Evolutionary conservation across 129 eudicot species (phyloP), one percentile per base, ranked within the genome.

Genomic region (Flaveria sonorensis): DNA sequence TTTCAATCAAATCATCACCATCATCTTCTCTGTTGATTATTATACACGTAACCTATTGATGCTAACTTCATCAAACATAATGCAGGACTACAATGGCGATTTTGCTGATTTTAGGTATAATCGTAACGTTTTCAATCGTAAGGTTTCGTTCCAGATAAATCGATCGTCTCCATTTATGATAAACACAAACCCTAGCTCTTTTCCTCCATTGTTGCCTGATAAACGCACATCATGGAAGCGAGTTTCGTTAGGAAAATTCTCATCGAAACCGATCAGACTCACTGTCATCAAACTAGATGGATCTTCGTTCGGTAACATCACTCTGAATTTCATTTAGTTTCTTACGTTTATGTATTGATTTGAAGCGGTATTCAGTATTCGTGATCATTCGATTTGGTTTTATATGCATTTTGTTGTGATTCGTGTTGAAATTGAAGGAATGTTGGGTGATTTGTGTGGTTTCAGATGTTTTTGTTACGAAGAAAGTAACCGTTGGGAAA

Each of bases 281-380:
- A 82, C 89, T 9, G 82, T 93, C 20, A 79, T 85, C 85, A 93
- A 87, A 81, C 78, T 93, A 70, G 97, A 93, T 62, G 90, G 91
- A 65, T 74, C 97, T 16, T 75, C 87, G 1, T 93, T 93, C 19
- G 91, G 98, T 93, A 83, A 51, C 28, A 23, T 67, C 8, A 8
- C 48, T 50, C 32, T 28, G 32, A 28, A 28, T 28, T 26, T 28
- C 32, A 28, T 28, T 28, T 28, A 28, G 32, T 28, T 28, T 28
- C 32, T 28, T 28, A 28, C 32, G 32, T 28, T 28, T 28, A 28
- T 28, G 32, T 4, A 28, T 28, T 28, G 32, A 28, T 28, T 28
- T 28, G 32, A 28, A 28, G 36, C 24, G 15, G 24, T 3, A 26
- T 62, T 26, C n/a, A 19, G 30, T 48, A 6, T 5, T 2, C 6